A percentile compares a stretch with the other conserved stretches of the same genome.
phyloP scores from a whole-genome alignment of 2,329 filamentous ascomycete genomes.

The Periglandula ipomoeae region DNA sequence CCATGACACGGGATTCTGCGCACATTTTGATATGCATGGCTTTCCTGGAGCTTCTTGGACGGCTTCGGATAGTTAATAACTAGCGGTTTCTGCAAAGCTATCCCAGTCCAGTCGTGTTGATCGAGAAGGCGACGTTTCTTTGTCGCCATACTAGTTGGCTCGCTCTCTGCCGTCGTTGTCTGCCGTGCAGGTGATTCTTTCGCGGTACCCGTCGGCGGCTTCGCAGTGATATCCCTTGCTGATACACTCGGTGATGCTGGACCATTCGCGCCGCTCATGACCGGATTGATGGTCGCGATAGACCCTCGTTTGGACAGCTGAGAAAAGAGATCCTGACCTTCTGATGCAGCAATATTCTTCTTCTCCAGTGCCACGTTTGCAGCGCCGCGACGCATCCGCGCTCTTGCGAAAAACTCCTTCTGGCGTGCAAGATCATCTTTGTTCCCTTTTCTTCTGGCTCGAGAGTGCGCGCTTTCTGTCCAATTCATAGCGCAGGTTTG shows the following conservation, averaged over 20 bases:
- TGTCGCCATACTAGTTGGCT: slow-evolving; percentile 9
- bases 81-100: slow-evolving; percentile 22
- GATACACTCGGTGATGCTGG: neutral
- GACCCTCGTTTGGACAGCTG: neutral
- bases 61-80: slow-evolving; percentile 13
- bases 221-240: neutral
- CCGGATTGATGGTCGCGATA: neutral
- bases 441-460: slow-evolving; percentile 23
- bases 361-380: neutral
- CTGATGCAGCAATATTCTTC: neutral
- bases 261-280: slow-evolving; percentile 5
- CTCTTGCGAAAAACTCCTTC: slow-evolving; percentile 29
- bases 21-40: neutral
- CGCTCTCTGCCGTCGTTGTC: neutral
- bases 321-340: neutral
- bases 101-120: slow-evolving; percentile 22
- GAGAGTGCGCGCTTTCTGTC: slow-evolving; percentile 29
- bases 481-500: slow-evolving; percentile 28
- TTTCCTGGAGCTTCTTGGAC: slow-evolving; percentile 5
- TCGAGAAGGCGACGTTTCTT: slow-evolving; percentile 19
- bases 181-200: neutral
- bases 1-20: neutral
- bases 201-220: neutral
- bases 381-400: slow-evolving; percentile 14
- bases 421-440: slow-evolving; percentile 25